These are phyloP conservation scores for Epichloe sp. DNA, from an alignment of 2,329 filamentous ascomycete genomes.

Conservation along the genomic window DNA sequence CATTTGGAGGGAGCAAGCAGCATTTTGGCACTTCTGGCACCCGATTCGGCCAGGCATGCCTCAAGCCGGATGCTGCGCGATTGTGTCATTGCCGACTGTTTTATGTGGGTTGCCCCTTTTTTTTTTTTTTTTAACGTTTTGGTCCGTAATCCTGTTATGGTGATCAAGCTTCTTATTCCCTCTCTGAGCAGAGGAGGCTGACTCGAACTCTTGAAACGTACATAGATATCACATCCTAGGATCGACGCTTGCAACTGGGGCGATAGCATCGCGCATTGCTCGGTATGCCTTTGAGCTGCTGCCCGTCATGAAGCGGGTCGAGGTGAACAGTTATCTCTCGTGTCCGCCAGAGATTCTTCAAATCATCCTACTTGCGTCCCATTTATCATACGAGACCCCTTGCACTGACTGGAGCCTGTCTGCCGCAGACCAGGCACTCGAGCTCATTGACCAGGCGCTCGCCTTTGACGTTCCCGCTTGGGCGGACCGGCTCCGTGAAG, in stretches of 20 bases:
- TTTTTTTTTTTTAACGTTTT: neutral
- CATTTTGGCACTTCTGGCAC: conserved; percentile 25
- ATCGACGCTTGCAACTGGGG: conserved; percentile 23
- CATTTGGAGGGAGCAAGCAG: conserved; percentile 33
- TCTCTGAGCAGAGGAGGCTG: neutral
- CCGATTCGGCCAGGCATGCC: conserved; percentile 14
- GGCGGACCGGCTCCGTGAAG: conserved; percentile 26
- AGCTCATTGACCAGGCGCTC: conserved; percentile 28
- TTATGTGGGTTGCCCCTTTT: conserved; percentile 24
- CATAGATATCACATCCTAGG: conserved; percentile 28
- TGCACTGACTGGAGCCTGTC: conserved; percentile 18
- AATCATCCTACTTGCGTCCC: conserved; percentile 31
- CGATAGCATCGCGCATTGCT: conserved; percentile 25
- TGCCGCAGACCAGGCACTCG: conserved; percentile 23
- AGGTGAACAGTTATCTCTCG: conserved; percentile 29
- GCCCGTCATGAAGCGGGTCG: conserved; percentile 27
- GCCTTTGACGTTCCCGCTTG: conserved; percentile 29
- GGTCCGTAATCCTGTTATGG: neutral
- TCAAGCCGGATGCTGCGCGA: conserved; percentile 27
- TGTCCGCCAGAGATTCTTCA: conserved; percentile 30
- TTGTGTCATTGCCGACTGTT: conserved; percentile 34
- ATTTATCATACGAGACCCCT: conserved; percentile 26
- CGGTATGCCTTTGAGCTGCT: conserved; percentile 25
- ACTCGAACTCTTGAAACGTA: neutral
- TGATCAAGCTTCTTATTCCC: neutral